phyloP scores from a whole-genome alignment of 139 green algal genomes.

The Mesotaenium endlicherianum region DNA sequence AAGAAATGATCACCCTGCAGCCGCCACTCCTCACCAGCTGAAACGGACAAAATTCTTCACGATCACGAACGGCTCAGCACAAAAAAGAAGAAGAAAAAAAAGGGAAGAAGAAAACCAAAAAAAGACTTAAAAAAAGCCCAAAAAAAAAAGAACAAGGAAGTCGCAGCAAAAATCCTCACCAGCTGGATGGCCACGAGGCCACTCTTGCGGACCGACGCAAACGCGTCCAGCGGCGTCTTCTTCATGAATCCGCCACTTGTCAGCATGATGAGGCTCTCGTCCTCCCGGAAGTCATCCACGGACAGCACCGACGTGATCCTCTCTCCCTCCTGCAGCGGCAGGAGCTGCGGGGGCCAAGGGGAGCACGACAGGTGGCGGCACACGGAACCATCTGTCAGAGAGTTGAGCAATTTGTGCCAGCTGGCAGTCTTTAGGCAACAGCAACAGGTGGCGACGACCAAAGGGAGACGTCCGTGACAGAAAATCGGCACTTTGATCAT shows the following conservation, averaged over 20 bases:
- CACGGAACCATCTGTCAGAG: too few relatives aligned
- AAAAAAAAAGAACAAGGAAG: neutral
- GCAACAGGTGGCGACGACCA: neutral
- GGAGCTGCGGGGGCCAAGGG: constrained; percentile 68
- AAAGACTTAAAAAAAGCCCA: neutral
- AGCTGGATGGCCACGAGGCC: constrained; percentile 60
- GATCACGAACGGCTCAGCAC: too few relatives aligned
- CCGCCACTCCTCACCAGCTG: too few relatives aligned
- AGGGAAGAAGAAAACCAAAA: neutral
- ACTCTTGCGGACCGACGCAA: constrained; percentile 44
- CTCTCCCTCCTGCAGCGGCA: constrained; percentile 55
- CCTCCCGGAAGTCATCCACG: constrained; percentile 48
- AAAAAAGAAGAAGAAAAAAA: neutral
- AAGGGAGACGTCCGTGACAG: too few relatives aligned
- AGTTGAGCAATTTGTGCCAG: neutral
- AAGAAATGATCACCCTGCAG: too few relatives aligned
- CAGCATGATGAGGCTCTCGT: constrained; percentile 63
- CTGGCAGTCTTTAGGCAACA: neutral
- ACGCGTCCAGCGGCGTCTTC: constrained; percentile 59
- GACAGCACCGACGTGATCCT: constrained; percentile 64
- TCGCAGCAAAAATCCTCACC: neutral
- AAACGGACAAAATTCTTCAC: too few relatives aligned
- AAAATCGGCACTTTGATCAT: too few relatives aligned
- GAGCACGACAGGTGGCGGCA: too few relatives aligned
- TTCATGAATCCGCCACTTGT: constrained; percentile 69